phyloP scores from a whole-genome alignment of 805 yeast genomes.

The Wickerhamiella kurtzmanii region DNA sequence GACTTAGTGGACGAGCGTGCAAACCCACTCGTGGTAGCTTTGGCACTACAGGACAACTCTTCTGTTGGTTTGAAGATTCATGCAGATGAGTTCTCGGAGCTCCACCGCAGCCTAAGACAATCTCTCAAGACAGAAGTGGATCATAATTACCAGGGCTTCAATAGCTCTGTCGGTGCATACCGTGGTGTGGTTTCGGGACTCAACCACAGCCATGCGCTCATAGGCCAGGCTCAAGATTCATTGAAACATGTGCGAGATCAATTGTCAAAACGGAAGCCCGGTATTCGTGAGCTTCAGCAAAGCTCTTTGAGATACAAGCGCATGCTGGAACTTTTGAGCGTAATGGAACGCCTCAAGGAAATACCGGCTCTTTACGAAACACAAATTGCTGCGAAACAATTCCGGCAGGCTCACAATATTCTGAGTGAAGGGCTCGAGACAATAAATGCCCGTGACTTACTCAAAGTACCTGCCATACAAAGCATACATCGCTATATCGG shows the following conservation, averaged over 20 bases:
- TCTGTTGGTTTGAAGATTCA: slow-evolving; percentile 83
- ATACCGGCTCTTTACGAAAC: slow-evolving; percentile 54
- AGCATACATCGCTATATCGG: slow-evolving; percentile 23
- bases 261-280: slow-evolving; percentile 40
- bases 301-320: slow-evolving; percentile 50
- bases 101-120: slow-evolving; percentile 43
- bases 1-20: slow-evolving; percentile 40
- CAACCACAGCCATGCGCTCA: slow-evolving; percentile 48
- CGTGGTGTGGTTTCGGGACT: slow-evolving; percentile 53
- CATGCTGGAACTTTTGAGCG: slow-evolving; percentile 55
- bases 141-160: slow-evolving; percentile 52
- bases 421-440: slow-evolving; percentile 32
- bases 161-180: slow-evolving; percentile 73
- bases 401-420: slow-evolving; percentile 48
- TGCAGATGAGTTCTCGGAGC: slow-evolving; percentile 47
- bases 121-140: slow-evolving; percentile 60
- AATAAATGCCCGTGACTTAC: slow-evolving; percentile 23
- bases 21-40: slow-evolving; percentile 75
- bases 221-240: slow-evolving; percentile 35
- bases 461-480: slow-evolving; percentile 22
- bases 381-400: slow-evolving; percentile 54
- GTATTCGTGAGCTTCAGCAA: slow-evolving; percentile 50
- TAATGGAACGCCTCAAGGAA: slow-evolving; percentile 45
- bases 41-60: slow-evolving; percentile 69
- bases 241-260: slow-evolving; percentile 38